Evolutionary conservation across 805 yeast species (phyloP), one percentile per base, ranked within the genome.

Genomic region (Ogataea salicorniae): DNA sequence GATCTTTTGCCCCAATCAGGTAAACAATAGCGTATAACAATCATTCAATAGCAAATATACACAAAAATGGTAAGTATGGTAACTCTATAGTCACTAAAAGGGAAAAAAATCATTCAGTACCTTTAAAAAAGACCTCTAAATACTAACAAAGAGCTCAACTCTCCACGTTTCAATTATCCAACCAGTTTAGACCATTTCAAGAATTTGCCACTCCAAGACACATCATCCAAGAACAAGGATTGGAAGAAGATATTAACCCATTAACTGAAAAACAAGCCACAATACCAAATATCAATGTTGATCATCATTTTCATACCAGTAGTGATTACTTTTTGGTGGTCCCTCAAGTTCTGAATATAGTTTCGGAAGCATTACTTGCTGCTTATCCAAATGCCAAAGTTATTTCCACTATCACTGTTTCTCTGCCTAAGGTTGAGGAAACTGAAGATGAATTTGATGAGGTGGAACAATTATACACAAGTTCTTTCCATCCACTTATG

Each of bases 191-290:
- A 67, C 81, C 79, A 37, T 70, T 74, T 67, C 69, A 68, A 39
- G 79, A 75, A 22, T 56, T 57, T 20, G 70, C 71, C 42, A 60
- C 70, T 7, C 79, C 81, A 7, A 70, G 80, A 50, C 79, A 77
- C 56, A 59, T 69, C 11, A 50, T 78, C 20, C 73, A 71, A 39
- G 74, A 72, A 39, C 71, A 65, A 22, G 60, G 58, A 26, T 46
- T 49, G 8, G 64, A 58, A 35, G 63, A 59, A 18, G 43, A 36
- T 11, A 48, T 48, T 7, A 52, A 54, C 33, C 55, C 60, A 5
- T 41, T 51, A 6, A 14, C 29, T 6, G 60, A 54, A 39, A 41
- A 40, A n/a, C 49, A 51, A 13, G 47, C 57, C 9, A n/a, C 38
- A 8, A 48, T 66, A 11, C 75, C 76, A 16, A 46, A 46, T 1